Conservation (phyloP, 257 asterid genomes). For the Ajuga chamaepitys region DNA sequence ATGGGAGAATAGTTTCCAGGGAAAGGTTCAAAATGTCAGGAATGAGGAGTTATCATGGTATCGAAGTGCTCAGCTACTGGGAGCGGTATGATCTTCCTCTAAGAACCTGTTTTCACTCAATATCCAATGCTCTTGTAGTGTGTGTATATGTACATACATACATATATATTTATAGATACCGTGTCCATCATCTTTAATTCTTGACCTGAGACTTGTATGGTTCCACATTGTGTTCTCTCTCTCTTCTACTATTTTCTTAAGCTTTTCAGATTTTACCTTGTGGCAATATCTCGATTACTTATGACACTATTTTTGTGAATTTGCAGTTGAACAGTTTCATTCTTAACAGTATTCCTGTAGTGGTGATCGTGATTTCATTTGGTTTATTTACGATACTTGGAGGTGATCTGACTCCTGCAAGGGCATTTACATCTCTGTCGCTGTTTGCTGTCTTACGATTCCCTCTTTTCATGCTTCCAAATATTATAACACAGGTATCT, state of each 20-base stretch:
- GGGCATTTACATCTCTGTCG: conserved; percentile 92
- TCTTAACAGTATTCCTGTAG: conserved; percentile 83
- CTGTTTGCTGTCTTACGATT: conserved; percentile 84
- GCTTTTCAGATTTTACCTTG: conserved; percentile 1
- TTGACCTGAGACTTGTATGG: neutral
- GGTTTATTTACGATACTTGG: conserved; percentile 80
- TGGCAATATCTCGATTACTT: neutral
- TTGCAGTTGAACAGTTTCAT: conserved; percentile 79
- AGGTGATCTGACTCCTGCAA: conserved; percentile 94
- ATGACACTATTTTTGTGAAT: conserved; percentile 19
- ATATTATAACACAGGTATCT: conserved; percentile 75
- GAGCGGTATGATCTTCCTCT: conserved; percentile 60
- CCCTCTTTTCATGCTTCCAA: conserved; percentile 96
- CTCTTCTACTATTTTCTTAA: neutral
- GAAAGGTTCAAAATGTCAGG: conserved; percentile 71
- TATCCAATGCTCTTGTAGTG: neutral
- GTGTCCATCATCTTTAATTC: neutral
- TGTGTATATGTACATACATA: no score
- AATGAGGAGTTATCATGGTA: conserved; percentile 86
- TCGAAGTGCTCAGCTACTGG: conserved; percentile 72
- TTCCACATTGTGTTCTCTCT: neutral
- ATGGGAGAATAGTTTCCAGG: conserved; percentile 87
- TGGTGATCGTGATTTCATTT: conserved; percentile 83
- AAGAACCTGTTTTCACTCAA: conserved; percentile 12
- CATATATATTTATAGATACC: neutral